Evolutionary conservation across 495 filamentous ascomycete species (phyloP).

Genomic region (Talaromyces borbonicus): DNA sequence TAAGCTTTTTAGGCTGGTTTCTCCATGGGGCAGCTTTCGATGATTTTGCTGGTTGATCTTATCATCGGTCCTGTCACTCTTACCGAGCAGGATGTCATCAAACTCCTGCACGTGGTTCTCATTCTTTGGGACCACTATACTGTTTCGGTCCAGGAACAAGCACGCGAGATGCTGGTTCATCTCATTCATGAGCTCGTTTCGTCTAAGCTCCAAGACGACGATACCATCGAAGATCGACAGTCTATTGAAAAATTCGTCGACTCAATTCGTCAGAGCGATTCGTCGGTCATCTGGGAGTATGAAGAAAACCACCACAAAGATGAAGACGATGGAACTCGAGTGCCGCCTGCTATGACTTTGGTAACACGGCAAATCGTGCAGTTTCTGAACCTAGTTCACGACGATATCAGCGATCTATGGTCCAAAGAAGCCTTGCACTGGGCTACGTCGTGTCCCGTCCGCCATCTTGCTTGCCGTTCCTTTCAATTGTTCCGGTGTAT

Average conservation of each 20-base stretch:
- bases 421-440: slow-evolving; percentile 80
- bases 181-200: slow-evolving; percentile 95
- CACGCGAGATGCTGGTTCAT: slow-evolving; percentile 95
- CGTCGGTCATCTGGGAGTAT: slow-evolving; percentile 83
- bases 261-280: slow-evolving; percentile 74
- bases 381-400: slow-evolving; percentile 75
- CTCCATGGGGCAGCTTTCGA: slow-evolving; percentile 82
- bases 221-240: slow-evolving; percentile 52
- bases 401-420: slow-evolving; percentile 85
- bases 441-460: slow-evolving; percentile 95
- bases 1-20: slow-evolving; percentile 53
- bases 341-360: slow-evolving; percentile 78
- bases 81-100: slow-evolving; percentile 62
- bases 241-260: slow-evolving; percentile 85
- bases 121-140: slow-evolving; percentile 97
- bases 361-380: slow-evolving; percentile 72
- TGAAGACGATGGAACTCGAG: slow-evolving; percentile 56
- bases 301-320: slow-evolving; percentile 80
- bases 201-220: slow-evolving; percentile 72
- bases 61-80: slow-evolving; percentile 87
- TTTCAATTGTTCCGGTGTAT: slow-evolving; percentile 97
- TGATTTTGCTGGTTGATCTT: slow-evolving; percentile 91
- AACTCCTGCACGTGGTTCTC: slow-evolving; percentile 81
- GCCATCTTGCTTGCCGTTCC: slow-evolving; percentile 89
- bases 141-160: slow-evolving; percentile 90